phyloP scores from a whole-genome alignment of 2,329 filamentous ascomycete species.

The Juglanconis oblonga region DNA sequence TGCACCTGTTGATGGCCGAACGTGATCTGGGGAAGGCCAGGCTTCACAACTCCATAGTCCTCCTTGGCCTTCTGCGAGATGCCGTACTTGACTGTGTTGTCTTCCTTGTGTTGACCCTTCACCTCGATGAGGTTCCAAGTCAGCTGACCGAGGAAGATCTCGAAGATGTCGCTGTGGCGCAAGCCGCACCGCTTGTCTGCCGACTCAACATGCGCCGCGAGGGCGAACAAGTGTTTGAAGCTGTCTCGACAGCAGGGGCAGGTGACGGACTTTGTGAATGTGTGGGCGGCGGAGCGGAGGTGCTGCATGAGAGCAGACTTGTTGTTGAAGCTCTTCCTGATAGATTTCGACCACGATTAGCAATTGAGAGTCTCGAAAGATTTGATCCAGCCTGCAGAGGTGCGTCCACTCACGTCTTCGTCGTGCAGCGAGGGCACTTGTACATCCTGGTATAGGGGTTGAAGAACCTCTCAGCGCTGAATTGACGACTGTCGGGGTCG shows the following conservation, averaged over 20 bases:
- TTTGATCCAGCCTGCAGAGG: background rate
- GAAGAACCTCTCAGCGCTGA: conserved; percentile 46
- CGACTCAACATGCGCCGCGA: conserved; percentile 49
- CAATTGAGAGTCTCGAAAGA: background rate
- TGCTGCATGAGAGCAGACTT: conserved; percentile 36
- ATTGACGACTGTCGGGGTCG: conserved; percentile 47
- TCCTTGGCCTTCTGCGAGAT: conserved; percentile 18
- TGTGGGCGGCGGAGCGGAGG: conserved; percentile 42
- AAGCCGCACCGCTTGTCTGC: conserved; percentile 40
- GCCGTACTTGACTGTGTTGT: conserved; percentile 33
- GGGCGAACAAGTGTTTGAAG: conserved; percentile 40
- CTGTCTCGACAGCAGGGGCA: conserved; percentile 44
- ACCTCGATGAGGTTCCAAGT: conserved; percentile 37
- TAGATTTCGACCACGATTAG: conserved; percentile 13
- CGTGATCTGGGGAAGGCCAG: conserved; percentile 16
- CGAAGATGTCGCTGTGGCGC: conserved; percentile 37
- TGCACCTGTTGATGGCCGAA: conserved; percentile 8
- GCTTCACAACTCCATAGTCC: conserved; percentile 21
- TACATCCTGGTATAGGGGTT: conserved; percentile 41
- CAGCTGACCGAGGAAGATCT: conserved; percentile 35
- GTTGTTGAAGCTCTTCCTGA: conserved; percentile 40
- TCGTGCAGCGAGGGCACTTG: conserved; percentile 54
- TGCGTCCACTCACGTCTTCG: background rate
- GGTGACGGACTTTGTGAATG: conserved; percentile 25
- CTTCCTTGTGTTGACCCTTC: conserved; percentile 27